Evolutionary conservation across 2,329 filamentous ascomycete species (phyloP).

Genomic region (Diplocarpon mali): DNA sequence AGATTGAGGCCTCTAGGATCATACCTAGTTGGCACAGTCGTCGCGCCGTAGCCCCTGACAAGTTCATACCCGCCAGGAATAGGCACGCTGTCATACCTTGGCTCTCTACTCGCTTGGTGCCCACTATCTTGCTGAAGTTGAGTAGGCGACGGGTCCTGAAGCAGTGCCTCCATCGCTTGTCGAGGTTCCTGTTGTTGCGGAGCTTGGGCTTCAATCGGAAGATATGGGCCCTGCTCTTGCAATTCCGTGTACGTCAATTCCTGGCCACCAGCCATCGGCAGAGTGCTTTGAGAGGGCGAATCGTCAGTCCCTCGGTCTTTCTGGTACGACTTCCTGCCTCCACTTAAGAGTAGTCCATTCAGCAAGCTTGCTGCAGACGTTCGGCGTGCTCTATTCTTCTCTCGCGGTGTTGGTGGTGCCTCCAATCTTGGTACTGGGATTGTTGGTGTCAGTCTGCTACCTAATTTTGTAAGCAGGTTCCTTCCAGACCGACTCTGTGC

Average conservation of each 20-base stretch:
- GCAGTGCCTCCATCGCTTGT: background rate
- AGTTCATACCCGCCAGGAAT: constrained; percentile 25
- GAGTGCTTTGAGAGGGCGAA: constrained; percentile 15
- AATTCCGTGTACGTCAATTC: constrained; percentile 22
- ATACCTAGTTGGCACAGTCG: constrained; percentile 18
- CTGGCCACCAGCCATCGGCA: constrained; percentile 4
- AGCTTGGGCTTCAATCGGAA: too few relatives aligned
- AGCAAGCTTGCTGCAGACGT: constrained; percentile 21
- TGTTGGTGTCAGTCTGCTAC: background rate
- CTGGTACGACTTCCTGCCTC: constrained; percentile 12
- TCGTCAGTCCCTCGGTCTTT: constrained; percentile 17
- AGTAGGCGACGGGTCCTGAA: constrained; percentile 7
- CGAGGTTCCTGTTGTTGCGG: constrained; percentile 2
- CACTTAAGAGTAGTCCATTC: constrained; percentile 18
- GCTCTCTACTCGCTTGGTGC: constrained; percentile 16
- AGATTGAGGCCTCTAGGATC: constrained; percentile 14
- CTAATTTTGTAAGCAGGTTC: constrained; percentile 8
- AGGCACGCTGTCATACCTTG: constrained; percentile 24
- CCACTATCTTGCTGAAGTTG: constrained; percentile 11
- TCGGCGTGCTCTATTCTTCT: constrained; percentile 11
- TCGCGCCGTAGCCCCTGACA: constrained; percentile 23
- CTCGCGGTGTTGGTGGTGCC: background rate
- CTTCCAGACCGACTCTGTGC: constrained; percentile 10
- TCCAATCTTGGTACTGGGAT: too few relatives aligned
- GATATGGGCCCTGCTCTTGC: constrained; percentile 9